Evolutionary conservation across 768 basidiomycete species (phyloP), one percentile per base, ranked within the genome.

Genomic region (Mycena latifolia): DNA sequence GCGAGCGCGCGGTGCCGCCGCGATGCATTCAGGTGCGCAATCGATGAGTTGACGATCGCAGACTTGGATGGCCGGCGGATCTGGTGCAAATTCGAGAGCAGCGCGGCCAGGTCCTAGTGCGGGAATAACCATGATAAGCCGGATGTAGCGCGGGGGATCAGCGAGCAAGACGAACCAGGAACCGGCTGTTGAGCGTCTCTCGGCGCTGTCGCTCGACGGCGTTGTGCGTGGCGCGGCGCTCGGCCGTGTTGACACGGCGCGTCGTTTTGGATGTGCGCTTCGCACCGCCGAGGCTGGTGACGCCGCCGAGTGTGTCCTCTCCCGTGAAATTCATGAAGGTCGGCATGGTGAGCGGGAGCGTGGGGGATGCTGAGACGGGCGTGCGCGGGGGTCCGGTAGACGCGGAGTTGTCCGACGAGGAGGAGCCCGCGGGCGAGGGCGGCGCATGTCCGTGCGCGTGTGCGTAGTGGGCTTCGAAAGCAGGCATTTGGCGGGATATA

Each of bases 61-160:
- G 94, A 94, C 80, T 99, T 99, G 76, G 93, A 95, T 0, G 98
- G 98, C 31, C 97, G 90, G 69, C 96, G 91, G 77, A 95, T 92
- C 74, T 93, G 88, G 14, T 92, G 92, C 61, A 98, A 89, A 75
- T 96, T 93, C 54, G 97, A 95, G 22, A 99, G 89, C 41, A 98
- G 86, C 9, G 90, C 89, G 64, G 97, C 97, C 53, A 98, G 92
- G 72, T 95, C 94, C 93, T 95, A 73, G 33, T n/a, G 33, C 14
- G 33, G 33, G 33, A n/a, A n/a, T n/a, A n/a, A n/a, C n/a, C n/a
- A n/a, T n/a, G n/a, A n/a, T n/a, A n/a, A n/a, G n/a, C n/a, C n/a
- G n/a, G n/a, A n/a, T n/a, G n/a, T n/a, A 14, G 14, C 33, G 33
- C 33, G 33, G 33, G 33, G 33, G 14, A 35, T 6, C 33, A 14